Conservation (phyloP, 1,284 basidiomycete genomes). For the Cerrena zonata region DNA sequence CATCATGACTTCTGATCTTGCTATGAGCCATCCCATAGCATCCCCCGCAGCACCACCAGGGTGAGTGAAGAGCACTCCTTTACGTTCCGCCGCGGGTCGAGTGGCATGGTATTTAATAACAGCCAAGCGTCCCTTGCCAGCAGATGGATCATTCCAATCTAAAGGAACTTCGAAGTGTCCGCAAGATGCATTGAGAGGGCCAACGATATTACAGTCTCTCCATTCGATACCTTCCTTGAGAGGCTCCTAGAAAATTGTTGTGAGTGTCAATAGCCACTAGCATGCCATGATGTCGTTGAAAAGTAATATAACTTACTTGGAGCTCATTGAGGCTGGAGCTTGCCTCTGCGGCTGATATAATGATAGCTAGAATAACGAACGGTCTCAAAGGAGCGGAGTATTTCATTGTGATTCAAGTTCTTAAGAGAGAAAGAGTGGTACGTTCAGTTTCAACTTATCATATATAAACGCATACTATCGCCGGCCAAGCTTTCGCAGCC, state of each 20-base stretch:
- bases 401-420: no score
- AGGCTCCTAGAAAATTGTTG: not conserved
- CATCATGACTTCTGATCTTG: not conserved
- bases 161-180: conserved; percentile 12
- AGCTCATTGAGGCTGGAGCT: no score
- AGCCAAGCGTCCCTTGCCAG: conserved; percentile 4
- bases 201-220: not conserved
- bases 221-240: not conserved
- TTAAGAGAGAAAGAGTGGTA: no score
- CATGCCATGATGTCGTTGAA: no score
- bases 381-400: no score
- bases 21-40: not conserved
- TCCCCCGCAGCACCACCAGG: conserved; percentile 7
- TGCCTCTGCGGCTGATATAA: no score
- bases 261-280: no score
- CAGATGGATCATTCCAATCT: conserved; percentile 9
- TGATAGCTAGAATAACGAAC: no score
- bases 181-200: not conserved
- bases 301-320: no score
- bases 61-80: conserved; percentile 11
- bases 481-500: no score
- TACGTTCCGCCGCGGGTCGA: not conserved
- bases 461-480: no score
- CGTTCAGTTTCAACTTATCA: no score
- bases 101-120: conserved; percentile 8